These are phyloP conservation scores for Podospora bellae-mahoneyi DNA, from an alignment of 495 filamentous ascomycete genomes.

Conservation along the genomic window DNA sequence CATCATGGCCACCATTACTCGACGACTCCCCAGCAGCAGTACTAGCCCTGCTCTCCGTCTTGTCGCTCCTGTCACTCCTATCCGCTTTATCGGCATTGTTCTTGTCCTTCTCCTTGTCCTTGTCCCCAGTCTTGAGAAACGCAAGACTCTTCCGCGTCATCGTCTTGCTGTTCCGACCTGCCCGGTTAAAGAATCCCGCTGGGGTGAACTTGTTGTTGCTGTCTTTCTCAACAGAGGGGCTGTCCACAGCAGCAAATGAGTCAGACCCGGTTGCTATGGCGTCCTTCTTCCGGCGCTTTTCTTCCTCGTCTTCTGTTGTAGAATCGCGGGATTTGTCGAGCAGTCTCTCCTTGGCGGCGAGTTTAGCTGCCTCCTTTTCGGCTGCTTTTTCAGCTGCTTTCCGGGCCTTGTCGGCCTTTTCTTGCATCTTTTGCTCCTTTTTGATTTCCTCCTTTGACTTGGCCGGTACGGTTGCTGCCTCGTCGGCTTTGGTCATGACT, in stretches of 20 bases:
- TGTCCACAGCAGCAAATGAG: slow-evolving; percentile 3
- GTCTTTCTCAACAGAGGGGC: slow-evolving; percentile 5
- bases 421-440: slow-evolving; percentile 55
- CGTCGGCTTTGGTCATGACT: slow-evolving; percentile 27
- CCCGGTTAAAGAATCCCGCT: slow-evolving; percentile 38
- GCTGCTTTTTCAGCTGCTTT: slow-evolving; percentile 63
- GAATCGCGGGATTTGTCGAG: slow-evolving; percentile 32
- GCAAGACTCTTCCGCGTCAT: slow-evolving; percentile 51
- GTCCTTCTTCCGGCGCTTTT: slow-evolving; percentile 37
- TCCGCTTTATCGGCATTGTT: slow-evolving; percentile 16
- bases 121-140: slow-evolving; percentile 38
- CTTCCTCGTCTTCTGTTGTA: slow-evolving; percentile 39
- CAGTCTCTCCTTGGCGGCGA: slow-evolving; percentile 47
- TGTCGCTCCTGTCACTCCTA: slow-evolving; percentile 18
- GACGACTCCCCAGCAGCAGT: slow-evolving; percentile 7
- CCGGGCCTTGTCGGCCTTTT: slow-evolving; percentile 62
- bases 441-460: slow-evolving; percentile 56
- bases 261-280: neutral
- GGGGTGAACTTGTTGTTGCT: slow-evolving; percentile 6
- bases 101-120: slow-evolving; percentile 27
- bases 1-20: slow-evolving; percentile 2
- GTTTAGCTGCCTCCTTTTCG: slow-evolving; percentile 62
- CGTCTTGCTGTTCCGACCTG: slow-evolving; percentile 39
- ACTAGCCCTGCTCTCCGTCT: slow-evolving; percentile 16
- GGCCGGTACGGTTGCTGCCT: slow-evolving; percentile 35